Percentiles rank a stretch among this genome's conserved stretches.
Evolutionary conservation across 2,329 filamentous ascomycete species (phyloP).

Genomic region (Chaetomiaceae sp.): DNA sequence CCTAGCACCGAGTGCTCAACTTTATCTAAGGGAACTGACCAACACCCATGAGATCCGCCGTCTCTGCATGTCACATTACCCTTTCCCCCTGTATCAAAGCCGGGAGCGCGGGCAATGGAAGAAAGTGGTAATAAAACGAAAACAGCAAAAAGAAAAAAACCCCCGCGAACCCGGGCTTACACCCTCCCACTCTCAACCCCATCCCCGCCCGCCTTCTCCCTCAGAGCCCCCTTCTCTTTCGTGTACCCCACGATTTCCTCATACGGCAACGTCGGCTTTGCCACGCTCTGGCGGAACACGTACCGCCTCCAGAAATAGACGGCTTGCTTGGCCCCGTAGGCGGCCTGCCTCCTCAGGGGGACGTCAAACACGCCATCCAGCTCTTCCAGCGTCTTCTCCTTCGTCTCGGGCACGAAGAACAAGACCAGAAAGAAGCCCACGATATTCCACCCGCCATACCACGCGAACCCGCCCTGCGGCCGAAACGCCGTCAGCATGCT

Average conservation of each 20-base stretch:
- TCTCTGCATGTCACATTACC: no score
- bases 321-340: conserved; percentile 23
- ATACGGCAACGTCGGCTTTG: conserved; percentile 16
- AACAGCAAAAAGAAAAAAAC: neutral
- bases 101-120: neutral
- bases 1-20: no score
- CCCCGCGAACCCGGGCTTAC: no score
- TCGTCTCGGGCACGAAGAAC: conserved; percentile 39
- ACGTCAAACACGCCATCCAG: conserved; percentile 36
- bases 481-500: conserved; percentile 41
- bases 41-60: no score
- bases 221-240: conserved; percentile 10
- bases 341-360: conserved; percentile 22
- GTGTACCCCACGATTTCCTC: conserved; percentile 4
- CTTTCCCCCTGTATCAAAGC: no score
- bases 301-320: conserved; percentile 17
- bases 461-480: conserved; percentile 45
- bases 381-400: conserved; percentile 38
- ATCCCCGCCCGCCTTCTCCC: conserved; percentile 3
- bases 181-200: neutral
- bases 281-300: conserved; percentile 9
- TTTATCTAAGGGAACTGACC: no score
- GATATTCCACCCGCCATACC: conserved; percentile 48
- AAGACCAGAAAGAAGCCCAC: conserved; percentile 42
- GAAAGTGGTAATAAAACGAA: neutral